Conservation (phyloP, 2,329 filamentous ascomycete species). For the Microdochium trichocladiopsis region DNA sequence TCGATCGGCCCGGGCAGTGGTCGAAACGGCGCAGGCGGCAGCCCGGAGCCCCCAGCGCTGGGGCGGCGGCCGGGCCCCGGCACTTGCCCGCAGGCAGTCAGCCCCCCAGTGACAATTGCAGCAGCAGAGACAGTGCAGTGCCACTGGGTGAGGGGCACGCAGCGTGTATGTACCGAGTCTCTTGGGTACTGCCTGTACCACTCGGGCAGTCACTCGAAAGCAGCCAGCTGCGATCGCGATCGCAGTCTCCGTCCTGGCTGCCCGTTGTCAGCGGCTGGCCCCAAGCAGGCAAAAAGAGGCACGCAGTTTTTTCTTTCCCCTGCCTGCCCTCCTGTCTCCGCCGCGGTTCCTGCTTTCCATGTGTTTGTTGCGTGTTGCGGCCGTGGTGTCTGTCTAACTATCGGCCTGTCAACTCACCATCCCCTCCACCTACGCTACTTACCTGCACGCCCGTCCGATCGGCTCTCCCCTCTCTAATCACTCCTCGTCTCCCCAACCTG, state of each 20-base stretch:
- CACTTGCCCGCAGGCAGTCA: not conserved
- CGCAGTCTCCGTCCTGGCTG: not conserved
- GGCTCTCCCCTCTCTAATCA: not conserved
- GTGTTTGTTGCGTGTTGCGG: too few relatives aligned
- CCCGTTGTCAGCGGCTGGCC: not conserved
- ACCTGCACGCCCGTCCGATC: not conserved
- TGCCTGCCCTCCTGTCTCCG: not conserved
- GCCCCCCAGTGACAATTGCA: not conserved
- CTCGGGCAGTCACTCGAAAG: too few relatives aligned
- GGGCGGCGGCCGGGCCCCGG: not conserved
- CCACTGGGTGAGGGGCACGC: too few relatives aligned
- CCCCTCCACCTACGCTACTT: not conserved
- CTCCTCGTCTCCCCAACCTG: not conserved
- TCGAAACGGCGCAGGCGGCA: not conserved
- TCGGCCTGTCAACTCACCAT: not conserved
- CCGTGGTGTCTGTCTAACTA: too few relatives aligned
- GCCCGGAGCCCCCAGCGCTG: not conserved
- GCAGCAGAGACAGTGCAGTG: not conserved
- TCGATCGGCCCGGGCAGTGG: not conserved
- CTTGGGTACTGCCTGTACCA: too few relatives aligned
- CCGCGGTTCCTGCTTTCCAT: too few relatives aligned
- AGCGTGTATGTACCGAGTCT: too few relatives aligned
- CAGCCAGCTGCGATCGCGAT: too few relatives aligned
- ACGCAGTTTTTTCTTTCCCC: not conserved
- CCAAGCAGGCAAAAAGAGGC: too few relatives aligned